Percentiles rank a stretch among this genome's conserved stretches.
Evolutionary conservation across 163 green algal species (phyloP).

Genomic region (Chlorella variabilis): DNA sequence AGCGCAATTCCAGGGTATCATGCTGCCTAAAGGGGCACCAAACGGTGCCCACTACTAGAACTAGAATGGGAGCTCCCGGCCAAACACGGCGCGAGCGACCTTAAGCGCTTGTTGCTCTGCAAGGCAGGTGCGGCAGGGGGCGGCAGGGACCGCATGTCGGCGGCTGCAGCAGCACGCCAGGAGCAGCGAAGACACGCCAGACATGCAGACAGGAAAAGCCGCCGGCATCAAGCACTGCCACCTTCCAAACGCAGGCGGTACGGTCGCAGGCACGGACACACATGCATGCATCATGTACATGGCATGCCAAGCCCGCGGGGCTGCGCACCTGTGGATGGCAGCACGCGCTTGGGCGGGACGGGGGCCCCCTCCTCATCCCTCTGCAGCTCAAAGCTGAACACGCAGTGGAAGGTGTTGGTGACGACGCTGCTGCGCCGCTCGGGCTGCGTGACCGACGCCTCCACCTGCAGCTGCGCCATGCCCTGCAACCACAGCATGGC

Average conservation of each 20-base stretch:
- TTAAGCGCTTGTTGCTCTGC: constrained; percentile 12
- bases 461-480: constrained; percentile 54
- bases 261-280: too few species aligned
- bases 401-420: constrained; percentile 70
- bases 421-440: constrained; percentile 49
- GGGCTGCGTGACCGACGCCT: constrained; percentile 58
- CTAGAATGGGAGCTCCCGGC: too few species aligned
- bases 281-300: background rate
- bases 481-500: constrained; percentile 27
- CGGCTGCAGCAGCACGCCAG: background rate
- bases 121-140: background rate
- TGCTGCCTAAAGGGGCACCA: too few species aligned
- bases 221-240: too few species aligned
- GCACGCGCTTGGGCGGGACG: background rate
- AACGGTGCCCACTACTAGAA: too few species aligned
- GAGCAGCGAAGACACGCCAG: background rate
- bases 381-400: background rate
- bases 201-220: too few species aligned
- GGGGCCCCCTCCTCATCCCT: background rate
- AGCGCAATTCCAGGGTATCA: too few species aligned
- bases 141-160: too few species aligned
- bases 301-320: background rate
- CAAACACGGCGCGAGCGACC: background rate
- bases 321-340: background rate
- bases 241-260: too few species aligned